Base-by-base conservation (phyloP, 164 flowering plant genomes). In the Tetrastigma voinierianum region DNA sequence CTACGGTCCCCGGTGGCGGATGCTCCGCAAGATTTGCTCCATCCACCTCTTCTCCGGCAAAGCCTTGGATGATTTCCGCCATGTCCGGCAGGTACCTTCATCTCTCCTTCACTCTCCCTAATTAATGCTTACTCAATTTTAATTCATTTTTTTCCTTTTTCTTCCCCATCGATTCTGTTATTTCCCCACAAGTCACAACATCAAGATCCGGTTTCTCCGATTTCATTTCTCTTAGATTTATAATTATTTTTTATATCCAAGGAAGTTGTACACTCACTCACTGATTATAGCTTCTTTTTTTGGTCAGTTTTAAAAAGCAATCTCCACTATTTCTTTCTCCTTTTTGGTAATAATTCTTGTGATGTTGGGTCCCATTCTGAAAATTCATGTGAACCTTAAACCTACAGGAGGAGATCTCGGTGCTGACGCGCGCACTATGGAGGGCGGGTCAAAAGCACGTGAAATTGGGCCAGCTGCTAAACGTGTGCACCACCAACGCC, bases 1-100 rank as follows among this genome's bases (percentile, higher is more conserved):
- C 3, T 94, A 90, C 66, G 96, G 96, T 0, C 83, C 92, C 2
- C 67, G 90, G 67, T 94, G 98, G 98, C 83, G 97, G 10, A 61
- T 85, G 83, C 71, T 94, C 4, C 70, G 98, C 71, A 91, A 91
- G 76, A 81, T 94, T 46, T 80, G 84, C 66, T 69, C 85, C 24
- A 72, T 90, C 12, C 98, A 93, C 76, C 83, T 94, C 25, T 91
- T 94, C 79, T 90, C 97, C 23, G 72, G 51, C 61, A 90, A 90
- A 80, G 95, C 96, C 11, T 52, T 91, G 57, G 92, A 87, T 61
- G 90, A 91, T 23, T 88, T 77, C 70, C 76, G 86, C 17, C 78
- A 77, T 49, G 64, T 91, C 47, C 87, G 98, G 0, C 79, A 91
- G 90, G 97, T 90, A 25, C 40, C 40, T 25, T 14, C 10, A 15